A percentile compares a stretch with the other conserved stretches of the same genome.
Conservation (phyloP, 495 filamentous ascomycete species). For the Hypoxylon subgilvum region DNA sequence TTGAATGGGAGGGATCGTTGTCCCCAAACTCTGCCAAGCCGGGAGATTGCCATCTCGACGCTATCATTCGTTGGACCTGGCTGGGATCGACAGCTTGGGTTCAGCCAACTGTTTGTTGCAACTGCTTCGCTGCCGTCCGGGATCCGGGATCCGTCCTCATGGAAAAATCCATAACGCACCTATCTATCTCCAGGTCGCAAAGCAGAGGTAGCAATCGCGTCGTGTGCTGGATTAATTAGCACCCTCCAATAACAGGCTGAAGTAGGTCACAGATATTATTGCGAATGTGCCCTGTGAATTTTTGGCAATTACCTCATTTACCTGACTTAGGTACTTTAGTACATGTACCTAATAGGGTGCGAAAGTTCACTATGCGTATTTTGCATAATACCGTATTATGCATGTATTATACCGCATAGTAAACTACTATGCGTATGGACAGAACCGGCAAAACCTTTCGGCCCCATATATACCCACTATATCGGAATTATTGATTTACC, state of each 20-base stretch:
- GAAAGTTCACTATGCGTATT: too few species aligned
- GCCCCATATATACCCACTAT: too few species aligned
- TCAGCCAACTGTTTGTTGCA: too few species aligned
- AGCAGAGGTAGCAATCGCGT: constrained; percentile 6
- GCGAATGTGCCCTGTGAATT: background rate
- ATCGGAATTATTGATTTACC: too few species aligned
- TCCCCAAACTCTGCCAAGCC: constrained; percentile 38
- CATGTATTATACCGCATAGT: too few species aligned
- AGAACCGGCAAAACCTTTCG: too few species aligned
- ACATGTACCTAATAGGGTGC: background rate
- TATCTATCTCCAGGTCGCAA: background rate
- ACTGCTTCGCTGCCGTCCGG: constrained; percentile 22
- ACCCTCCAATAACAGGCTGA: constrained; percentile 20
- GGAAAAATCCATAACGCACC: constrained; percentile 1
- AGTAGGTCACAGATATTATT: background rate
- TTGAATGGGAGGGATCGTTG: constrained; percentile 19
- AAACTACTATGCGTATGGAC: too few species aligned
- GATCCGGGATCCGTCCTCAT: constrained; percentile 15
- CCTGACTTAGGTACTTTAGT: too few species aligned
- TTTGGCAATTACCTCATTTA: background rate
- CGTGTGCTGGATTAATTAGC: constrained; percentile 8
- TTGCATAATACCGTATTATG: too few species aligned
- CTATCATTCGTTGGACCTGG: constrained; percentile 26
- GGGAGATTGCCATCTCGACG: constrained; percentile 33
- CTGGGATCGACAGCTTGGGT: constrained; percentile 25